A percentile compares a stretch with the other conserved stretches of the same genome.
Conservation (phyloP, 352 stramenopile genomes). For the Globisporangium lucens region DNA sequence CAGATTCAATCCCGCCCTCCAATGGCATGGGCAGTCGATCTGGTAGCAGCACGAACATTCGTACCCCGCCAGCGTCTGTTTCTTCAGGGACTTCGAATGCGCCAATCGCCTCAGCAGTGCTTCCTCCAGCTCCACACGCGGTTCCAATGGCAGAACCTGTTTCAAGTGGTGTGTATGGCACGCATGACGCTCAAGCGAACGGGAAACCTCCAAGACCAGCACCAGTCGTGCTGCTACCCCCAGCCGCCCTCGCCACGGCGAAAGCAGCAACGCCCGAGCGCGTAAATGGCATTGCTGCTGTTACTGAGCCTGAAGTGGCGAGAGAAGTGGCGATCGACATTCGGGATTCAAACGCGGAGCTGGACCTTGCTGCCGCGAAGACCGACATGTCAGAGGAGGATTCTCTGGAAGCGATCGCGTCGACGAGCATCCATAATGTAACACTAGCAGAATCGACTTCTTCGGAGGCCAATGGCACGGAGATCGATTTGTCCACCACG, state of each 20-base stretch:
- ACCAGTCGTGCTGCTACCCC: constrained; percentile 35
- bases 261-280: constrained; percentile 14
- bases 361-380: constrained; percentile 3
- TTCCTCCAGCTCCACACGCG: constrained; percentile 5
- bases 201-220: constrained; percentile 26
- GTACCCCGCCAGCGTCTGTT: constrained; percentile 19
- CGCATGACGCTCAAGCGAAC: constrained; percentile 12
- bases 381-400: constrained; percentile 15
- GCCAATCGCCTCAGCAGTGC: neutral
- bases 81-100: constrained; percentile 8
- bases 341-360: constrained; percentile 24
- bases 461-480: constrained; percentile 21
- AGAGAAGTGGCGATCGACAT: constrained; percentile 36
- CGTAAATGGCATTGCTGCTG: neutral
- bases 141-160: constrained; percentile 21
- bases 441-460: constrained; percentile 25
- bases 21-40: constrained; percentile 13
- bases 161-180: constrained; percentile 6
- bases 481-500: constrained; percentile 31
- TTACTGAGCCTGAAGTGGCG: constrained; percentile 3
- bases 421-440: constrained; percentile 50
- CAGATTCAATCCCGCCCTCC: constrained; percentile 24
- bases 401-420: constrained; percentile 16
- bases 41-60: constrained; percentile 14
- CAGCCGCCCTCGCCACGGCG: constrained; percentile 15